These are phyloP conservation scores for Rhodofomes roseus DNA, from an alignment of 1,284 basidiomycete genomes.

Conservation along the genomic window DNA sequence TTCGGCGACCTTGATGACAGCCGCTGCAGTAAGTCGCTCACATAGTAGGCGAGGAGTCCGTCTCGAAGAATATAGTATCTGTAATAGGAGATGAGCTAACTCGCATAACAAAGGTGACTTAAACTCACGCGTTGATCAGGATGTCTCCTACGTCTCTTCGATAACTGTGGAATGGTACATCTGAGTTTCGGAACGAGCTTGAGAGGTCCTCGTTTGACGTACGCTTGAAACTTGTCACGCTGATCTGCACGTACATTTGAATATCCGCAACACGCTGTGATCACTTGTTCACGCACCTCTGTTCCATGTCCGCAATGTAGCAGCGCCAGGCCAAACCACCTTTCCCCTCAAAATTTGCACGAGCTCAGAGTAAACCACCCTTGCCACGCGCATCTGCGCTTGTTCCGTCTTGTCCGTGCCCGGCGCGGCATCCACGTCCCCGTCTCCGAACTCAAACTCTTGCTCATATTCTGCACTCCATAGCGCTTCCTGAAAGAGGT, in stretches of 20 bases:
- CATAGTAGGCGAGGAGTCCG: conserved; percentile 72
- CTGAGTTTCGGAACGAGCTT: background rate
- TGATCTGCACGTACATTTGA: conserved; percentile 47
- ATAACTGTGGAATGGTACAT: conserved; percentile 48
- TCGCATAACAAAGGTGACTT: background rate
- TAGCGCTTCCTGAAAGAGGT: conserved; percentile 82
- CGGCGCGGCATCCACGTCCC: conserved; percentile 23
- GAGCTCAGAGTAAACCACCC: conserved; percentile 75
- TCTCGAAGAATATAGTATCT: conserved; percentile 88
- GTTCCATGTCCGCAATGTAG: conserved; percentile 49
- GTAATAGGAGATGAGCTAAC: background rate
- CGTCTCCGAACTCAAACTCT: conserved; percentile 42
- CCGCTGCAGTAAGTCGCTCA: conserved; percentile 55
- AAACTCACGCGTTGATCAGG: conserved; percentile 79
- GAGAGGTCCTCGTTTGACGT: conserved; percentile 24
- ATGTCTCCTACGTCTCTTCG: conserved; percentile 88
- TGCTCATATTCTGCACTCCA: conserved; percentile 66
- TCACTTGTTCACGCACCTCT: conserved; percentile 48
- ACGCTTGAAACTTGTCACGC: conserved; percentile 74
- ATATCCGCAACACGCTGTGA: background rate
- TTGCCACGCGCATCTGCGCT: conserved; percentile 56
- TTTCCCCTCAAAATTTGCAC: conserved; percentile 71
- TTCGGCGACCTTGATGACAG: conserved; percentile 37
- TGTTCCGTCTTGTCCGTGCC: conserved; percentile 32
- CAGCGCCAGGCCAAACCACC: conserved; percentile 61